A percentile compares a stretch with the other conserved stretches of the same genome.
Conservation (phyloP, 352 stramenopile species). For the Peronospora belbahrii region DNA sequence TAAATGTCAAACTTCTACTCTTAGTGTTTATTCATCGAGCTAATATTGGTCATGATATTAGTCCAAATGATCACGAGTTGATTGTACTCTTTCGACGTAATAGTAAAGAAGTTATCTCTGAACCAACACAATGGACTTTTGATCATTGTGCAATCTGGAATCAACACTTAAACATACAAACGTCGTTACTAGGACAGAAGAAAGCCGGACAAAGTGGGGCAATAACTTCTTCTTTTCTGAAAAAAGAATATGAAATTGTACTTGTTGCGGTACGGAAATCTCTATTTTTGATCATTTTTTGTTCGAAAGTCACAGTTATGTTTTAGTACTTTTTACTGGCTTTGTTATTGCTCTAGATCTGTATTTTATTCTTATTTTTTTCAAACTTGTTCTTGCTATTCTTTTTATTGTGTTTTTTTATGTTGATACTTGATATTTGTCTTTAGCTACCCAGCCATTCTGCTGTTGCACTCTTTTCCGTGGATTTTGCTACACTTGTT, state of each 20-base stretch:
- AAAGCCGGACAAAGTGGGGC: slow-evolving; percentile 8
- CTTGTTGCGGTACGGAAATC: slow-evolving; percentile 64
- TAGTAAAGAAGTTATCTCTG: slow-evolving; percentile 68
- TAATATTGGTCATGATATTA: slow-evolving; percentile 71
- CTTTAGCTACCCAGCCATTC: slow-evolving; percentile 76
- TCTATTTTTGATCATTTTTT: too few relatives aligned
- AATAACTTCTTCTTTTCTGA: slow-evolving; percentile 38
- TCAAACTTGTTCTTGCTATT: background rate
- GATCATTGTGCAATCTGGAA: slow-evolving; percentile 74
- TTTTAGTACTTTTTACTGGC: too few relatives aligned
- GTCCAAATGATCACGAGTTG: slow-evolving; percentile 57
- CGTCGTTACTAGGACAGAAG: slow-evolving; percentile 56
- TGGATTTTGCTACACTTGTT: slow-evolving; percentile 70
- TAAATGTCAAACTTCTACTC: background rate
- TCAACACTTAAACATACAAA: slow-evolving; percentile 72
- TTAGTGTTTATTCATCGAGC: slow-evolving; percentile 57
- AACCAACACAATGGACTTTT: slow-evolving; percentile 52
- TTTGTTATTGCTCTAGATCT: too few relatives aligned
- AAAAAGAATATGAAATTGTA: slow-evolving; percentile 80
- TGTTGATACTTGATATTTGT: too few relatives aligned
- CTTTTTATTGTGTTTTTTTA: too few relatives aligned
- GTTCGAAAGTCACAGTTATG: too few relatives aligned
- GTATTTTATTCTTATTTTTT: too few relatives aligned
- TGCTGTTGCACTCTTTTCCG: slow-evolving; percentile 60
- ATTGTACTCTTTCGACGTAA: slow-evolving; percentile 81